Conservation (phyloP, 257 asterid genomes). For the Plantago ovata region DNA sequence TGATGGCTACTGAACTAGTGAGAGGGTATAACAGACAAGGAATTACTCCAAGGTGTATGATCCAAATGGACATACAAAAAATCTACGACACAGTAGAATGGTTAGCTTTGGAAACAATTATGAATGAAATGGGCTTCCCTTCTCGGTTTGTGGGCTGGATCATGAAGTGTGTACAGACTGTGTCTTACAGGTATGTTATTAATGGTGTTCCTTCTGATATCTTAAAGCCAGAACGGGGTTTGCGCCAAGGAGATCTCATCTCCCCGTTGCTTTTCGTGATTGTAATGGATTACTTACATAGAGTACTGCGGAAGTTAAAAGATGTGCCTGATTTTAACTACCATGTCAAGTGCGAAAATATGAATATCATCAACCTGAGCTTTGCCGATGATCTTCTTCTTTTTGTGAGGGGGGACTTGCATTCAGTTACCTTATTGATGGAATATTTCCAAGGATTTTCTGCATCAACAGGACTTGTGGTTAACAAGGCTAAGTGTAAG, state of each 20-base stretch:
- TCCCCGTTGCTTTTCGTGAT: not conserved
- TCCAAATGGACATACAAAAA: too few relatives aligned
- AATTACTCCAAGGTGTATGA: too few relatives aligned
- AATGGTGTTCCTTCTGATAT: not conserved
- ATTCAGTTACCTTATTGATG: too few relatives aligned
- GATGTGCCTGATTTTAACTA: not conserved
- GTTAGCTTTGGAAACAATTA: too few relatives aligned
- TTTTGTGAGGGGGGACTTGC: not conserved
- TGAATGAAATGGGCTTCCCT: not conserved
- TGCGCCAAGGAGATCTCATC: not conserved
- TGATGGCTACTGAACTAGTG: too few relatives aligned
- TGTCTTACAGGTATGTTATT: not conserved
- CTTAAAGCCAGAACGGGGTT: not conserved
- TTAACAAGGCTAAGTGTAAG: too few relatives aligned
- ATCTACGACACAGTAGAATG: too few relatives aligned
- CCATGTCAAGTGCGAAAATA: not conserved
- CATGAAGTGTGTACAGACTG: not conserved
- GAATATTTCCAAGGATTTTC: constrained; percentile 23
- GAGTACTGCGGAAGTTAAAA: too few relatives aligned
- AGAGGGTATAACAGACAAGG: too few relatives aligned
- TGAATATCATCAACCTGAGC: too few relatives aligned
- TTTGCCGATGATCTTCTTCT: not conserved
- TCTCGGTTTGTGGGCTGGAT: not conserved
- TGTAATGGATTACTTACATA: too few relatives aligned
- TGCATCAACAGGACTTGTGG: too few relatives aligned